Base-by-base conservation (phyloP, 768 basidiomycete genomes). In the Neoboletus brunneissimus region DNA sequence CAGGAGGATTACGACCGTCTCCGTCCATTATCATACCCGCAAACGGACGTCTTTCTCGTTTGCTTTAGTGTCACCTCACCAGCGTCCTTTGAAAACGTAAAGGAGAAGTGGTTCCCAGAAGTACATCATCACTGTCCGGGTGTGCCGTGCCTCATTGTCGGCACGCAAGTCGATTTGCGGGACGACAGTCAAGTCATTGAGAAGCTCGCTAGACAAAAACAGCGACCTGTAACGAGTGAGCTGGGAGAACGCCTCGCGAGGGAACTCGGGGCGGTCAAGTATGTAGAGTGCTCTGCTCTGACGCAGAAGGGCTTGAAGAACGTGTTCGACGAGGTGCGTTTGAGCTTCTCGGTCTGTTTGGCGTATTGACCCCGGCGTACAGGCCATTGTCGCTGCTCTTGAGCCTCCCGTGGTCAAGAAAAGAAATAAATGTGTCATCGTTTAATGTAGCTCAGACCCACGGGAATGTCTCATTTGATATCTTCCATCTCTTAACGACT, bases 61-160 rank as follows among this genome's bases (percentile, higher is more conserved):
- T 99, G 97, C 77, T 99, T 98, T 82, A 95, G 92, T 69, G 97
- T 99, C 65, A 98, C 96, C 41, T 94, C 91, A 11, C 97, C 96
- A 4, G 96, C 97, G 29, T 96, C 94, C 47, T 99, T 98, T 71
- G 97, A 99, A 76, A 98, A 99, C 88, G 96, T 99, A 68, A 98
- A 97, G 84, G 97, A 99, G 78, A 99, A 99, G 74, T 99, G 97
- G 97, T 97, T 98, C 83, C 97, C 97, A 6, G 97, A 99, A 79
- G 96, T 99, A 52, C 95, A 95, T 72, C 97, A 98, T 72, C 97
- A 99, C 71, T 99, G 97, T 81, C 97, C 97, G 16, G 96, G 97
- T 48, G 96, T 98, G 55, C 95, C 96, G 63, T 98, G 96, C 83
- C 86, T 99, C 68, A 98, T 99, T 69, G 96, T 99, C 55, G 97